Evolutionary conservation across 2,329 filamentous ascomycete species (phyloP), one percentile per base, ranked within the genome.

Genomic region (Pyricularia grisea): DNA sequence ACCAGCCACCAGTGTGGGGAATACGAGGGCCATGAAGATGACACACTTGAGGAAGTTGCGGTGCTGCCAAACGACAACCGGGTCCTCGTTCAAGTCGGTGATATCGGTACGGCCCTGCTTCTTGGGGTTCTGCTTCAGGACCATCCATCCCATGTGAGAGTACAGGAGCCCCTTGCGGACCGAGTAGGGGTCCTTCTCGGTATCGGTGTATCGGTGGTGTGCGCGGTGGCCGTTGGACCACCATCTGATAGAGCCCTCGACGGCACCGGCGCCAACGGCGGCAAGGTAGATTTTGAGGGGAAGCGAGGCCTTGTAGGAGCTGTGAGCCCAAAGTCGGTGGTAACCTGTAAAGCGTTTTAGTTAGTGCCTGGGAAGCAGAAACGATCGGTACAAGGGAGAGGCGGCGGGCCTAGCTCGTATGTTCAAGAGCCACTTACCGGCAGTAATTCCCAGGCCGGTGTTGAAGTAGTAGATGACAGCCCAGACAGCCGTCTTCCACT

Each of bases 71-170:
- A 94, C 87, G 63, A 96, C 92, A 70, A 96, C 87, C 67, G 90
- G 84, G 76, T 95, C 92, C 78, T 94, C 91, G 82, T 95, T 95
- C 74, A 96, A 83, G 76, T 96, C 93, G 75, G 90, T 90, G 76
- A 96, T 95, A 75, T 96, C 92, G 79, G 92, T 94, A 71, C 92
- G 91, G 76, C 93, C 93, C 75, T 93, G 92, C 72, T 90, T 87
- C 86, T 94, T 94, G 73, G 92, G 92, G 83, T 96, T 94, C 83
- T 96, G 92, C 85, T 94, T 94, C 86, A 96, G 89, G 76, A 96
- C 81, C 92, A 96, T 95, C 92, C 92, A 96, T 75, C 92, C 92
- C 69, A 96, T 83, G 82, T 93, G 90, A 68, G 88, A 93, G 86
- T 94, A 94, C 73, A 93, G 81, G 67, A 95, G 85, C 74, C 92